Evolutionary conservation across 176 grass and related monocot genomes (phyloP), one percentile per base, ranked within the genome.

Genomic region (Pontederia paniculata): DNA sequence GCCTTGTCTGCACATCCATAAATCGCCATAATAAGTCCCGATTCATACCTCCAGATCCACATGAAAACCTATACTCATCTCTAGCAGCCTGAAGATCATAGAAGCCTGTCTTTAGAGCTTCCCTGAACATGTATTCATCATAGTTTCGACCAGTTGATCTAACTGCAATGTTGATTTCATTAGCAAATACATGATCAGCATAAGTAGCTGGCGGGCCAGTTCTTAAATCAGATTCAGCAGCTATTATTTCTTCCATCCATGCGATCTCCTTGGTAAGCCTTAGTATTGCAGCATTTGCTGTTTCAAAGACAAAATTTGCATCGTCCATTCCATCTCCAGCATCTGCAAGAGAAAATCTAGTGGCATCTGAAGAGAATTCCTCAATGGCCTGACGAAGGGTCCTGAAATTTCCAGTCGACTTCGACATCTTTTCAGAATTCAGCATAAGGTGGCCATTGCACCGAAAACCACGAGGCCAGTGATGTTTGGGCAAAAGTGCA

Each of bases 401-500:
- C 44, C 63, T 66, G 72, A 94, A 88, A 52, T 94, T 94, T 21
- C 83, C 88, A 17, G 83, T 94, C 2, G 88, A 88, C 62, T 88
- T 84, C 19, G 83, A 94, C 88, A 94, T 94, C 55, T 88, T 94
- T 50, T 88, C 77, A 54, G 83, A 88, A 71, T 94, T 94, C 28
- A 94, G 83, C 83, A 88, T 81, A 52, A 94, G 84, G 60, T 94
- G 88, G 6, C 83, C 88, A 51, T 88, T 94, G 71, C 83, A 88
- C 5, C 83, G 80, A 62, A 88, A 94, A 1, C 88, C 80, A 50
- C 56, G 80, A 16, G 88, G 88, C 88, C 88, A 94, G 14, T 88
- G 77, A 48, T 73, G 77, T 58, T 88, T 65, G 5, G 83, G 77
- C 37, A 88, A 48, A 75, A 87, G 70, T 52, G 88, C 67, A 48